Percentiles rank a stretch among this genome's conserved stretches.
phyloP scores from a whole-genome alignment of 2,329 filamentous ascomycete species.

The Sphaerulina populicola region DNA sequence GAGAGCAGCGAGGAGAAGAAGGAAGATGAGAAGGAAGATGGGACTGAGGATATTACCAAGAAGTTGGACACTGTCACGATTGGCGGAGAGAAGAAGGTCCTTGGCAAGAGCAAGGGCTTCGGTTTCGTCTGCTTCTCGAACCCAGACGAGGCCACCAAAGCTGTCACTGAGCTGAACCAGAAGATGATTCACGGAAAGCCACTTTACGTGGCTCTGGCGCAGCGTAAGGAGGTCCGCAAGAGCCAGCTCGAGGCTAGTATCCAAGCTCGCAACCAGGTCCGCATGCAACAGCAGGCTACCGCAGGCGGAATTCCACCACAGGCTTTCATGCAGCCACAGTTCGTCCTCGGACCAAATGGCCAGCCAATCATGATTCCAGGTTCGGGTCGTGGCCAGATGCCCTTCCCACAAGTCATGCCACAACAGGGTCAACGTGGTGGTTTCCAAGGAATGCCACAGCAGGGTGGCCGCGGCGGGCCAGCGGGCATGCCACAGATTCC shows the following conservation, averaged over 20 bases:
- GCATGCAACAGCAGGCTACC: slow-evolving; percentile 93
- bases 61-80: slow-evolving; percentile 47
- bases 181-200: slow-evolving; percentile 97
- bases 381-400: slow-evolving; percentile 50
- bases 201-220: slow-evolving; percentile 91
- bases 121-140: slow-evolving; percentile 99
- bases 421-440: slow-evolving; percentile 71
- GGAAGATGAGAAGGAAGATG: slow-evolving; percentile 53
- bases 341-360: slow-evolving; percentile 80
- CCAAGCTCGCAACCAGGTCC: slow-evolving; percentile 95
- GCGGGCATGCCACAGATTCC: slow-evolving; percentile 71
- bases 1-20: slow-evolving; percentile 46
- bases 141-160: slow-evolving; percentile 97
- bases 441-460: slow-evolving; percentile 71
- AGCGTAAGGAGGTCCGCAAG: slow-evolving; percentile 99
- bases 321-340: slow-evolving; percentile 64
- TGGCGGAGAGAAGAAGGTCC: slow-evolving; percentile 54
- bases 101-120: slow-evolving; percentile 99
- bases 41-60: slow-evolving; percentile 40
- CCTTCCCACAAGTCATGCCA: slow-evolving; percentile 54
- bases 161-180: slow-evolving; percentile 99
- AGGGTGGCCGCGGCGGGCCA: slow-evolving; percentile 78
- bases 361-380: slow-evolving; percentile 54
- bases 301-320: slow-evolving; percentile 68
- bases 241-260: slow-evolving; percentile 98